phyloP scores from a whole-genome alignment of 495 filamentous ascomycete genomes.

The Glutinoglossum americanum region DNA sequence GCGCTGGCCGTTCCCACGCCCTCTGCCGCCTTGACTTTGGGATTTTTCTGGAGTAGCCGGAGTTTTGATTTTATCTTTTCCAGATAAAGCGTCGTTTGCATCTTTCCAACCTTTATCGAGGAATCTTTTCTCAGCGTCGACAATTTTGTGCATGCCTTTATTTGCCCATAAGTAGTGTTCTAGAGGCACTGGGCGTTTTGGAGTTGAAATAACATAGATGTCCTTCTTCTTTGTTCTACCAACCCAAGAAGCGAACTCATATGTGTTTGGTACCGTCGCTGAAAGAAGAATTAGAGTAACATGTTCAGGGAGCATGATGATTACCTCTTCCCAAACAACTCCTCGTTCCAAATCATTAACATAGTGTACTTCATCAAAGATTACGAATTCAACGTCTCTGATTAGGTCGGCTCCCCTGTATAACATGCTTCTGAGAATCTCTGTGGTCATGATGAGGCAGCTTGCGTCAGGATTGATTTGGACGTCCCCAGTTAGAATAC shows the following conservation, averaged over 20 bases:
- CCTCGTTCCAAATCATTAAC: constrained; percentile 95
- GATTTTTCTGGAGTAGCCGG: constrained; percentile 25
- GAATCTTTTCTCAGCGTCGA: constrained; percentile 78
- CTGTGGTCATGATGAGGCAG: constrained; percentile 97
- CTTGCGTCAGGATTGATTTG: constrained; percentile 96
- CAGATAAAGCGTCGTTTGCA: constrained; percentile 62
- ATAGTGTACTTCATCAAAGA: constrained; percentile 98
- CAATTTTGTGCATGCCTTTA: constrained; percentile 84
- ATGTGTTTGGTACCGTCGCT: constrained; percentile 89
- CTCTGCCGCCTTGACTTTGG: constrained; percentile 7
- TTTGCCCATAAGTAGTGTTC: constrained; percentile 93
- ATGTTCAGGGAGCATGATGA: constrained; percentile 97
- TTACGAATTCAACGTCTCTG: constrained; percentile 93
- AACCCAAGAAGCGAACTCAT: constrained; percentile 97
- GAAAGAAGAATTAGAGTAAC: constrained; percentile 88
- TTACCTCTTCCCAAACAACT: constrained; percentile 98
- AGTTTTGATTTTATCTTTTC: constrained; percentile 55
- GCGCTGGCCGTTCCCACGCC: constrained; percentile 10
- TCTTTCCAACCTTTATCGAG: constrained; percentile 85
- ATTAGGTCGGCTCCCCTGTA: constrained; percentile 93
- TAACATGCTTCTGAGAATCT: constrained; percentile 94
- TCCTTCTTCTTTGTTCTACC: constrained; percentile 96
- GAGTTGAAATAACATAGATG: constrained; percentile 95
- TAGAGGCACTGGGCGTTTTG: constrained; percentile 81
- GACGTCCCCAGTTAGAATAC: constrained; percentile 91